Evolutionary conservation across 441 rosid species (phyloP).

Genomic region (Rhodomyrtus psidioides): DNA sequence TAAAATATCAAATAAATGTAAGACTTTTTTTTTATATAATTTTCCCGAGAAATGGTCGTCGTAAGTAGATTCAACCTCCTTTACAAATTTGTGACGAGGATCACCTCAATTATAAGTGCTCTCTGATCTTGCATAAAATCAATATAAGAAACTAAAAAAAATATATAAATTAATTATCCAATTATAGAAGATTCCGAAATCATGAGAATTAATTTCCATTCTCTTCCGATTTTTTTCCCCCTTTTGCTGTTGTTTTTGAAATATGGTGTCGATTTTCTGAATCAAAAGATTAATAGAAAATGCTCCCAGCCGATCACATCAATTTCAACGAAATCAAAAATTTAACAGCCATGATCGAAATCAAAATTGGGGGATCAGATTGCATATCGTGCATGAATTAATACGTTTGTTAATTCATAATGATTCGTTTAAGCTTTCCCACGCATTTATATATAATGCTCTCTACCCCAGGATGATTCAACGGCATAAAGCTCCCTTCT

Average conservation of each 20-base stretch:
- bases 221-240: fast-evolving
- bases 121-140: too few relatives aligned
- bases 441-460: not conserved
- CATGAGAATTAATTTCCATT: not conserved
- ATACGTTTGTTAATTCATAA: not conserved
- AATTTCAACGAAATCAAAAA: not conserved
- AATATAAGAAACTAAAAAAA: too few relatives aligned
- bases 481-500: not conserved
- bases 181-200: too few relatives aligned
- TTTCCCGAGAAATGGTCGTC: not conserved
- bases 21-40: too few relatives aligned
- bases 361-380: not conserved
- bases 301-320: not conserved
- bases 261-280: not conserved
- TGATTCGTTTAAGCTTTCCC: not conserved
- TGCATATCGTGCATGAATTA: not conserved
- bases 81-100: not conserved
- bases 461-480: not conserved
- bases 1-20: too few relatives aligned
- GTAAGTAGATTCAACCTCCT: too few relatives aligned
- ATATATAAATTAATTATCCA: too few relatives aligned
- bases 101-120: not conserved
- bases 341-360: too few relatives aligned
- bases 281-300: fast-evolving
- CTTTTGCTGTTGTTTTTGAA: not conserved